These are phyloP conservation scores for Trypanosoma cruzi DNA, from an alignment of 208 protist genomes.

Conservation along the genomic window DNA sequence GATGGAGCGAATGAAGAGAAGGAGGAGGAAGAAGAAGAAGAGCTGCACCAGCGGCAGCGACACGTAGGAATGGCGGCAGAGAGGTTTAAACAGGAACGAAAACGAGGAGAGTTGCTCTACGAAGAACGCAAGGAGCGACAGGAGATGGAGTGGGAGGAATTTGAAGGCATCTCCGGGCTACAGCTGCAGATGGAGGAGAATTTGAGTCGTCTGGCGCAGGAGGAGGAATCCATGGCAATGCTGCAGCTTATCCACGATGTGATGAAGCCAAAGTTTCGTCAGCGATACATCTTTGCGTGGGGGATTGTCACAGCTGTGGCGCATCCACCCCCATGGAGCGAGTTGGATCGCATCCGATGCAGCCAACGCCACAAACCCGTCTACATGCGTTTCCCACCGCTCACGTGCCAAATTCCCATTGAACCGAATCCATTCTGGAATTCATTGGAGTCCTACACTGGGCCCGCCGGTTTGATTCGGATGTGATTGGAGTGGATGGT, in stretches of 20 bases:
- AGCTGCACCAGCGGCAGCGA: not conserved
- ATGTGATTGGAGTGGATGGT: slow-evolving; percentile 1
- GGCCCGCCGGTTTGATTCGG: not conserved
- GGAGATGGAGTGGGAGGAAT: slow-evolving; percentile 7
- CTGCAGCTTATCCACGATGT: slow-evolving; percentile 12
- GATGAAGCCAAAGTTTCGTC: slow-evolving; percentile 21
- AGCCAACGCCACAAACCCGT: slow-evolving; percentile 22
- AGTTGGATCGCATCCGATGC: slow-evolving; percentile 9
- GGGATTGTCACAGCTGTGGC: slow-evolving; percentile 6
- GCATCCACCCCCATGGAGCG: not conserved
- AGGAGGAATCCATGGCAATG: slow-evolving; percentile 4
- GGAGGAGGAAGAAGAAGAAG: not conserved
- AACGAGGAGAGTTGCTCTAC: slow-evolving; percentile 12
- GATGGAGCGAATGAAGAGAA: slow-evolving; percentile 5
- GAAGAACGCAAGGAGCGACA: not conserved
- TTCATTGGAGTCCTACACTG: not conserved
- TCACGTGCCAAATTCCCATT: slow-evolving; percentile 22
- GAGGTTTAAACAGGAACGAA: not conserved
- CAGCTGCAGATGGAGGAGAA: slow-evolving; percentile 10
- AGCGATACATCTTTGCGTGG: slow-evolving; percentile 26
- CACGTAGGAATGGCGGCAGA: not conserved
- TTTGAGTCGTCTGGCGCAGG: not conserved
- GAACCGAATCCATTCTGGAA: slow-evolving; percentile 10
- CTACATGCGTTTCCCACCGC: slow-evolving; percentile 4
- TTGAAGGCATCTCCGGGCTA: not conserved